Evolutionary conservation across 1,284 basidiomycete species (phyloP).

Genomic region (Gomphus sp.): DNA sequence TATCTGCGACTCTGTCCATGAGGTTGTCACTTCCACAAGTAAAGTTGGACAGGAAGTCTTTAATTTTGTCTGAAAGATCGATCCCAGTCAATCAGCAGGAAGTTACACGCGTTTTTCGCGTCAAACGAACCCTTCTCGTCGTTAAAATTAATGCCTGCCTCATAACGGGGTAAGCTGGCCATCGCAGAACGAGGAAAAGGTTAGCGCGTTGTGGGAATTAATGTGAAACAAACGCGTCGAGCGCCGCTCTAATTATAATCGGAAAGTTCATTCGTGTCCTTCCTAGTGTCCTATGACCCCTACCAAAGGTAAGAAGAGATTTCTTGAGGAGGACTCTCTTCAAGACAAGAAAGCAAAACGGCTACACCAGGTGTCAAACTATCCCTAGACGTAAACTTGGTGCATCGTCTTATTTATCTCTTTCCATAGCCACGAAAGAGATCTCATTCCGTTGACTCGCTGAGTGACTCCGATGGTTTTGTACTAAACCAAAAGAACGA

Average conservation of each 20-base stretch:
- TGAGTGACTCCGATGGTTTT: background rate
- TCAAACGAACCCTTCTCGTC: conserved; percentile 29
- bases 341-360: background rate
- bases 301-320: background rate
- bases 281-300: background rate
- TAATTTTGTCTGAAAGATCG: conserved; percentile 49
- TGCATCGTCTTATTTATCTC: background rate
- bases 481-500: too few species aligned
- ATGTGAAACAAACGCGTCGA: background rate
- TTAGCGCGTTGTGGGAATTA: background rate
- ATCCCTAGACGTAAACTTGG: background rate
- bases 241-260: background rate
- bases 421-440: background rate
- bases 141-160: conserved; percentile 35
- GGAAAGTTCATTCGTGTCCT: background rate
- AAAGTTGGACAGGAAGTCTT: conserved; percentile 60
- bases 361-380: background rate
- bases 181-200: background rate
- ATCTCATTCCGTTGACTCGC: background rate
- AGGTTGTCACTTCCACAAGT: conserved; percentile 60
- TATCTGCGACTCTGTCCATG: conserved; percentile 57
- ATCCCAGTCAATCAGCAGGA: conserved; percentile 11
- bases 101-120: background rate
- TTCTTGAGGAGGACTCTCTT: background rate
- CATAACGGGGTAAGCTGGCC: conserved; percentile 5